Evolutionary conservation across 345 rosid species (phyloP).

Genomic region (Dipteronia sinensis): DNA sequence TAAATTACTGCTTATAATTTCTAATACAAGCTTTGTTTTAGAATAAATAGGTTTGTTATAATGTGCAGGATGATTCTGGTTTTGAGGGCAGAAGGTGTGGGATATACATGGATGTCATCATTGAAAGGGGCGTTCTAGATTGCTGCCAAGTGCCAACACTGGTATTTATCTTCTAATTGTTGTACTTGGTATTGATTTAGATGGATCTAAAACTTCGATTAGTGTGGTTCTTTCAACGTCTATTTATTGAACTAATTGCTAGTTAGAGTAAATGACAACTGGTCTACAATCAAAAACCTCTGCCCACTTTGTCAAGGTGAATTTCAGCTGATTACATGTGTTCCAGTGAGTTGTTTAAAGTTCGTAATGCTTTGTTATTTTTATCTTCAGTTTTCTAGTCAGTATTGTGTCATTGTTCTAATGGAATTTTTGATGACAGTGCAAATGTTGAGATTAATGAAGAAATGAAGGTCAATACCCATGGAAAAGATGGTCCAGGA

Average conservation of each 20-base stretch:
- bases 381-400: neutral
- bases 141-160: conserved; percentile 97
- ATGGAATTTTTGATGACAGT: too few relatives aligned
- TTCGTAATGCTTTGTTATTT: neutral
- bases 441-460: too few relatives aligned
- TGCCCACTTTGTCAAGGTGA: conserved; percentile 98
- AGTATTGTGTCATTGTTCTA: neutral
- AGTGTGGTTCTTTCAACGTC: neutral
- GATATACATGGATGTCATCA: conserved; percentile 90
- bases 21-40: neutral
- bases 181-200: neutral
- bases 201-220: too few relatives aligned
- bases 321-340: conserved; percentile 94
- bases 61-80: conserved; percentile 54
- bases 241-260: conserved; percentile 11
- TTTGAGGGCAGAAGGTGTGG: conserved; percentile 91
- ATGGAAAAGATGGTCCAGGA: too few relatives aligned
- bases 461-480: too few relatives aligned
- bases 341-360: conserved; percentile 67
- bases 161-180: conserved; percentile 41
- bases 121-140: conserved; percentile 95
- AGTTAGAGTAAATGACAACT: conserved; percentile 41
- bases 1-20: conserved; percentile 16
- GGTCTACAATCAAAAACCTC: conserved; percentile 95
- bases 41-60: neutral